Base-by-base conservation (phyloP, 345 rosid genomes). In the Theobroma cacao region DNA sequence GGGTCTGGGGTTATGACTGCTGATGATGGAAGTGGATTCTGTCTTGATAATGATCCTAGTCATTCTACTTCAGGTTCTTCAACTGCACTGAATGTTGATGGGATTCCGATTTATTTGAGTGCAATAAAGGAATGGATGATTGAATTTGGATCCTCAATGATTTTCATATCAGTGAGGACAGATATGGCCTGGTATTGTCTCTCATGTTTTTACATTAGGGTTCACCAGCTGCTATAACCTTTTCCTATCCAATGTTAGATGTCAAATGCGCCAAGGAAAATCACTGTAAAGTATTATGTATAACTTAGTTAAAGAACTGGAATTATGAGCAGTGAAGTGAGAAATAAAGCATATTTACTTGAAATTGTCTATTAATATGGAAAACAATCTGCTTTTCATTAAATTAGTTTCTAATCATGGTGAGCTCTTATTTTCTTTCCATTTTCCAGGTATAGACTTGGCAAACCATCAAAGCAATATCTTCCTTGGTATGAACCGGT, bases 111-210 rank as follows among this genome's bases (percentile, higher is more conserved):
- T 38, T 91, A 71, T 76, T 82, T 95, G 79, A 90, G 93, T 80
- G 87, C 90, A 33, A 82, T 95, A 52, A 95, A 95, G 82, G 98
- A 91, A 79, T 93, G 98, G 98, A 86, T 82, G 94, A 91, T 93
- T 61, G 98, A 95, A 78, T 90, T 86, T 75, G 95, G 95, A 41
- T 79, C 90, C 18, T 83, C 89, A 14, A 84, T 82, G 92, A 75
- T 92, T 66, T 88, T 84, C 67, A 80, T 93, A 53, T 90, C 93
- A 15, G 50, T 95, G 55, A 91, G 95, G 30, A 93, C 98, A 14
- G 97, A 93, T 55, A 41, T 90, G 85, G 92, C 95, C 78, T 93
- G 98, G 98, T 95, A 93, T 56, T 73, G 47, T 83, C 48, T 18
- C 40, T 12, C 18, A 20, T 52, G 5, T 20, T 52, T 52, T 53